phyloP scores from a whole-genome alignment of 257 asterid genomes.

The Solanum pennellii region DNA sequence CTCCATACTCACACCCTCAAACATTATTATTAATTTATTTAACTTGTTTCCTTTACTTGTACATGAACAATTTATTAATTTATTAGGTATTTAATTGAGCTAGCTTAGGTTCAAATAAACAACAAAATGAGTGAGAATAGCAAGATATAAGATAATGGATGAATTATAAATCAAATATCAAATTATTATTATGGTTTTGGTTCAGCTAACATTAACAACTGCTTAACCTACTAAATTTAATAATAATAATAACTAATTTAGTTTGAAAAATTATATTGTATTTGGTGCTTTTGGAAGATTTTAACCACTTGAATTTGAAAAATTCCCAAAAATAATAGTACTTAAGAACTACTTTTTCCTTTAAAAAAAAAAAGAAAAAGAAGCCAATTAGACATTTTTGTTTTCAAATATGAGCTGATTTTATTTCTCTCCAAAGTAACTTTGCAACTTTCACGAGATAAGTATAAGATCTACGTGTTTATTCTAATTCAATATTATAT shows the following conservation, averaged over 20 bases:
- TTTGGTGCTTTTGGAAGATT: neutral
- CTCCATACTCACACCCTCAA: neutral
- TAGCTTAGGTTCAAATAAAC: neutral
- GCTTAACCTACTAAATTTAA: neutral
- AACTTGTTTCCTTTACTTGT: neutral
- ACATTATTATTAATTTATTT: neutral
- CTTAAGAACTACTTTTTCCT: neutral
- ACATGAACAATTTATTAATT: neutral
- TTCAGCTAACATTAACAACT: neutral
- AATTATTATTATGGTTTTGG: neutral
- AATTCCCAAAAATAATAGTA: neutral
- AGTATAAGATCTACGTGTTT: neutral
- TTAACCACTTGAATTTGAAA: neutral
- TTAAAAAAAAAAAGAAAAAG: accelerated
- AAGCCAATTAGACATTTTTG: neutral
- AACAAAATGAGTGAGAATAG: neutral
- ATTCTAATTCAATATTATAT: too few species aligned
- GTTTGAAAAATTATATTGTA: neutral
- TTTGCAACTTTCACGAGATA: neutral
- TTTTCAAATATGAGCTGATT: neutral
- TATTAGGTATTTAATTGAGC: neutral
- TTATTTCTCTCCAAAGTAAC: neutral
- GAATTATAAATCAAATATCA: neutral
- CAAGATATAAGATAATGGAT: neutral
- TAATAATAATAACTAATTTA: neutral